phyloP scores from a whole-genome alignment of 2,329 filamentous ascomycete species.

The Sclerotiophoma versabilis region DNA sequence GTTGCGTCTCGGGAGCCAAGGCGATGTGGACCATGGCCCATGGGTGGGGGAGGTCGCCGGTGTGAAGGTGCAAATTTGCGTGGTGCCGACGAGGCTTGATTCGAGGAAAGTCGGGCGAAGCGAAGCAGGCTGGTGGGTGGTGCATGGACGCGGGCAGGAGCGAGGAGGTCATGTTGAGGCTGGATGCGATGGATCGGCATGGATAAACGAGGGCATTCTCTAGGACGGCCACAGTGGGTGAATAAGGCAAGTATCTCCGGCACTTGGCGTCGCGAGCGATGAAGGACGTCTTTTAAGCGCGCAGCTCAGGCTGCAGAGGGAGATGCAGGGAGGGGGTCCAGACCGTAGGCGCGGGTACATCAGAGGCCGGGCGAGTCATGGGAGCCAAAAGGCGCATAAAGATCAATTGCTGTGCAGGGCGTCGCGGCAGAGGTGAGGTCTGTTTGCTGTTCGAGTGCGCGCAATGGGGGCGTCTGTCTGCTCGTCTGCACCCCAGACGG shows the following conservation, averaged over 20 bases:
- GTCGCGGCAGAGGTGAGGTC: conserved; percentile 21
- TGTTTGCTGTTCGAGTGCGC: conserved; percentile 6
- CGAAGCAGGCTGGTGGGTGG: neutral
- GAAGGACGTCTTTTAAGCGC: neutral
- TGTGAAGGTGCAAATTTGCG: conserved; percentile 26
- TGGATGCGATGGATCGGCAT: conserved; percentile 11
- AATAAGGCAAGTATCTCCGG: conserved; percentile 15
- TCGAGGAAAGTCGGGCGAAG: conserved; percentile 5
- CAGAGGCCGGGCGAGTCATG: conserved; percentile 2
- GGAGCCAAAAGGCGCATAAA: neutral
- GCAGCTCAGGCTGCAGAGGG: neutral
- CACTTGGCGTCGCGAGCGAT: conserved; percentile 5
- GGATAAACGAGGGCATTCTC: conserved; percentile 4
- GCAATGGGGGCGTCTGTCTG: conserved; percentile 25
- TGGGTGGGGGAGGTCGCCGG: neutral
- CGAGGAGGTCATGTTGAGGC: neutral
- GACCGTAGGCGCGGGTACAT: conserved; percentile 3
- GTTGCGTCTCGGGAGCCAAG: too few relatives aligned
- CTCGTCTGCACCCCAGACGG: conserved; percentile 33
- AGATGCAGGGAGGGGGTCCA: conserved; percentile 2
- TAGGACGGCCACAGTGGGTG: conserved; percentile 1
- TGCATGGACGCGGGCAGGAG: conserved; percentile 1
- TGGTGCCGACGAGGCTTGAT: conserved; percentile 2
- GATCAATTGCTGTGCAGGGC: conserved; percentile 3
- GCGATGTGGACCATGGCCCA: too few relatives aligned